A percentile compares a stretch with the other conserved stretches of the same genome.
Conservation (phyloP, 2,329 filamentous ascomycete genomes). For the Fusarium chaquense region DNA sequence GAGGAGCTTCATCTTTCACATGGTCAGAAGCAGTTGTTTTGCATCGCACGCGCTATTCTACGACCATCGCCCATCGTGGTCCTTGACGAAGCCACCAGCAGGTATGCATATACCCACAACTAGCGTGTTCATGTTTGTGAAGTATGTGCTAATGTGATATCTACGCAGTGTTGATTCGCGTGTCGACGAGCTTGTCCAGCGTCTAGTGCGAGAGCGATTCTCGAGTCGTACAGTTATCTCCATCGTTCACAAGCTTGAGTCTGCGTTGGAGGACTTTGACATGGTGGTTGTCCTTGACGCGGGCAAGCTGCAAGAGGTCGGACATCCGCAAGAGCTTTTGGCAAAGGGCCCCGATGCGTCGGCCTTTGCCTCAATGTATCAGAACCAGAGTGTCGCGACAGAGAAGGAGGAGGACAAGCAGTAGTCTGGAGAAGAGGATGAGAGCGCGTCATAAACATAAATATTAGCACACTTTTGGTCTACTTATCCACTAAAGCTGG, state of each 20-base stretch:
- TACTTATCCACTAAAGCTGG: not conserved
- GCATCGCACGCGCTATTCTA: constrained; percentile 60
- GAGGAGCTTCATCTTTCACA: constrained; percentile 54
- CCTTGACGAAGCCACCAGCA: constrained; percentile 58
- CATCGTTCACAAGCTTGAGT: constrained; percentile 46
- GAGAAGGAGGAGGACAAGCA: not conserved
- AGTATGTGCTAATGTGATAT: not conserved
- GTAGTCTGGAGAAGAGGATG: no score
- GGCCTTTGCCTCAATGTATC: constrained; percentile 32
- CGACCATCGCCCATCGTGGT: constrained; percentile 55
- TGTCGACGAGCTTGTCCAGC: constrained; percentile 37
- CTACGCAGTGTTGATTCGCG: constrained; percentile 29
- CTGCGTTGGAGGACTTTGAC: constrained; percentile 40
- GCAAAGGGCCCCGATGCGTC: constrained; percentile 15
- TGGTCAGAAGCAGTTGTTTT: constrained; percentile 63
- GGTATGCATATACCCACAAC: constrained; percentile 28
- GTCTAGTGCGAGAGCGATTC: constrained; percentile 37
- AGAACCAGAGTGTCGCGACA: constrained; percentile 7
- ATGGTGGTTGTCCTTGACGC: constrained; percentile 38
- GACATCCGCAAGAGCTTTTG: constrained; percentile 31
- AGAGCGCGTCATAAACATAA: not conserved
- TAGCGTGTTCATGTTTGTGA: rapidly evolving
- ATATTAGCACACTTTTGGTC: not conserved
- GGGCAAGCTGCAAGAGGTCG: constrained; percentile 41
- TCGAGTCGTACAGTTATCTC: constrained; percentile 43